These are phyloP conservation scores for Entomortierella lignicola DNA, from an alignment of 192 early-diverging fungal species.

Conservation along the genomic window DNA sequence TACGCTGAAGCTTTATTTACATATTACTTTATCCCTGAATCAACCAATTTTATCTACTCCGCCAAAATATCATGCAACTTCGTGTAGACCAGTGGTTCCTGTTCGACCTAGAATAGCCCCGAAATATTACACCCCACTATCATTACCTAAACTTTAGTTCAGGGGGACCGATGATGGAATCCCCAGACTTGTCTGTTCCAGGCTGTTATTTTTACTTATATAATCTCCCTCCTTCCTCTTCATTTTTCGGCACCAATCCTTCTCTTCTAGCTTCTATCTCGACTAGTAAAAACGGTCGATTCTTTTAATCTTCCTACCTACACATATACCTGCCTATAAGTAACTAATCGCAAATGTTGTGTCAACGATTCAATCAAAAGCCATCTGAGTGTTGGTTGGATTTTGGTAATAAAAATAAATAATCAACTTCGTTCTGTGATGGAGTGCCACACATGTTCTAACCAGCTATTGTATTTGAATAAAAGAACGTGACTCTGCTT, in stretches of 20 bases:
- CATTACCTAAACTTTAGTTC: no score
- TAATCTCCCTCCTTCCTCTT: background rate
- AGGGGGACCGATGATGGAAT: no score
- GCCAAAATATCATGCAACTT: no score
- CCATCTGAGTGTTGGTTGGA: conserved; percentile 19
- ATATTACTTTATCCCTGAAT: conserved; percentile 10
- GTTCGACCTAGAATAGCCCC: background rate
- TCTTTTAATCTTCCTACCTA: background rate
- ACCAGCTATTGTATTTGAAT: no score
- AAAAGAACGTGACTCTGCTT: conserved; percentile 32
- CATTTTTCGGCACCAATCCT: no score
- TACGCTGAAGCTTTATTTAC: no score
- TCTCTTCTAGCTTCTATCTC: background rate
- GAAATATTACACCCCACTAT: background rate
- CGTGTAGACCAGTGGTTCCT: no score
- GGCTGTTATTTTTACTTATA: background rate
- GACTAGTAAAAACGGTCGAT: background rate
- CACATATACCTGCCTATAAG: no score
- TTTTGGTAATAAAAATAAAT: conserved; percentile 1
- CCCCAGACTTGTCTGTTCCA: no score
- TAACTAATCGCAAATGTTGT: conserved; percentile 11
- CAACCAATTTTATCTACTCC: background rate
- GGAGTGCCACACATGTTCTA: no score
- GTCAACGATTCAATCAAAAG: conserved; percentile 11
- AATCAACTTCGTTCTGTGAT: no score